Evolutionary conservation across 129 eudicot species (phyloP).

Genomic region (Saposhnikovia divaricata): DNA sequence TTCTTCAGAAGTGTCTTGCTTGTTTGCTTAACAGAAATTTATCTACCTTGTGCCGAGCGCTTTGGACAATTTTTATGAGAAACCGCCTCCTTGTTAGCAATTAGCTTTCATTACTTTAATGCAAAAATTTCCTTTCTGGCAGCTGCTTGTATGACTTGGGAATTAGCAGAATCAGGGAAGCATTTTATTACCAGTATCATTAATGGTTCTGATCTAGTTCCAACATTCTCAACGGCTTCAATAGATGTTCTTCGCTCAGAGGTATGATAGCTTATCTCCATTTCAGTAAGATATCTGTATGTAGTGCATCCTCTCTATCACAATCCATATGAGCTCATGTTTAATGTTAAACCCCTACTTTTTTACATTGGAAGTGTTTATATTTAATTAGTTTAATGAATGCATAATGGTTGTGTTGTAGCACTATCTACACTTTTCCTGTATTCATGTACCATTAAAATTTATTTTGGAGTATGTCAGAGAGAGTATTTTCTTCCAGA

Average conservation of each 20-base stretch:
- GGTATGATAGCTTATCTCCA: slow-evolving; percentile 37
- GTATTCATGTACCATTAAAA: neutral
- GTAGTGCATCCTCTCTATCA: neutral
- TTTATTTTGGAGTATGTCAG: neutral
- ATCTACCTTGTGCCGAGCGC: neutral
- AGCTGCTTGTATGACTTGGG: slow-evolving; percentile 99
- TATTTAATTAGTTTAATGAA: neutral
- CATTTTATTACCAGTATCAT: slow-evolving; percentile 79
- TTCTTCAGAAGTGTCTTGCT: neutral
- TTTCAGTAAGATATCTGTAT: neutral
- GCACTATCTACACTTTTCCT: neutral
- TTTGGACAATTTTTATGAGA: neutral
- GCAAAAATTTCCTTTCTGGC: slow-evolving; percentile 16
- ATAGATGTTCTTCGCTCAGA: slow-evolving; percentile 98
- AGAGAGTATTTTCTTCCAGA: neutral
- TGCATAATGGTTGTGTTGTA: neutral
- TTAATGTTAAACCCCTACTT: neutral
- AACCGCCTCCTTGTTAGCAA: neutral
- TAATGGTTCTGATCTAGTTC: slow-evolving; percentile 96
- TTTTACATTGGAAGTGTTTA: neutral
- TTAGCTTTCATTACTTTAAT: neutral
- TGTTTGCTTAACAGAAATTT: no score
- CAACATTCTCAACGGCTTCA: slow-evolving; percentile 92
- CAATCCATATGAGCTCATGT: neutral
- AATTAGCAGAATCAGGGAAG: slow-evolving; percentile 95